Conservation (phyloP, 192 early-diverging fungal genomes). For the Entomortierella parvispora region DNA sequence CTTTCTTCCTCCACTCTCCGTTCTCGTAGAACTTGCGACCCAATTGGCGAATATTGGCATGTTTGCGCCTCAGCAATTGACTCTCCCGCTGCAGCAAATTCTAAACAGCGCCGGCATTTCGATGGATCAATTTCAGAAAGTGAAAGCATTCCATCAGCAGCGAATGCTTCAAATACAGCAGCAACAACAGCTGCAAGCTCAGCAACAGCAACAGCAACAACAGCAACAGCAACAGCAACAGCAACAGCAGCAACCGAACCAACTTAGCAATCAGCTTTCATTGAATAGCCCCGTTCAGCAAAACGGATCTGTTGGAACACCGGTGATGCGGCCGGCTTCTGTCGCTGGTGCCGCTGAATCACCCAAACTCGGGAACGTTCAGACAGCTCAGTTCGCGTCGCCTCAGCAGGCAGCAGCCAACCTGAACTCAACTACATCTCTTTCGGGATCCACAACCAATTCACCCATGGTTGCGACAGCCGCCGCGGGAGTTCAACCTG, state of each 20-base stretch:
- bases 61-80: conserved; percentile 24
- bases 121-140: conserved; percentile 18
- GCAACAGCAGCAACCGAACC: conserved; percentile 19
- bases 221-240: neutral
- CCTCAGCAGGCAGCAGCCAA: conserved; percentile 36
- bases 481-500: conserved; percentile 12
- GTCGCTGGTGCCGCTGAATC: conserved; percentile 15
- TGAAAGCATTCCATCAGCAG: conserved; percentile 18
- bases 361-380: conserved; percentile 27
- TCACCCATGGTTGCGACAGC: conserved; percentile 30
- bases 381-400: conserved; percentile 34
- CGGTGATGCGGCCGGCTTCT: conserved; percentile 35
- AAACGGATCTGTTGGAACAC: conserved; percentile 25
- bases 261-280: conserved; percentile 26
- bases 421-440: conserved; percentile 8
- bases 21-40: conserved; percentile 16
- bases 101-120: conserved; percentile 4
- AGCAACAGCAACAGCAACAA: conserved; percentile 3
- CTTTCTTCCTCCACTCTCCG: no score
- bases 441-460: neutral
- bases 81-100: conserved; percentile 28
- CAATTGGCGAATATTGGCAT: conserved; percentile 26
- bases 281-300: conserved; percentile 31
- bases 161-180: neutral
- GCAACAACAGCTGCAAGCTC: neutral